A percentile compares a stretch with the other conserved stretches of the same genome.
Evolutionary conservation across 306 rosid species (phyloP).

Genomic region (Notholithocarpus densiflorus): DNA sequence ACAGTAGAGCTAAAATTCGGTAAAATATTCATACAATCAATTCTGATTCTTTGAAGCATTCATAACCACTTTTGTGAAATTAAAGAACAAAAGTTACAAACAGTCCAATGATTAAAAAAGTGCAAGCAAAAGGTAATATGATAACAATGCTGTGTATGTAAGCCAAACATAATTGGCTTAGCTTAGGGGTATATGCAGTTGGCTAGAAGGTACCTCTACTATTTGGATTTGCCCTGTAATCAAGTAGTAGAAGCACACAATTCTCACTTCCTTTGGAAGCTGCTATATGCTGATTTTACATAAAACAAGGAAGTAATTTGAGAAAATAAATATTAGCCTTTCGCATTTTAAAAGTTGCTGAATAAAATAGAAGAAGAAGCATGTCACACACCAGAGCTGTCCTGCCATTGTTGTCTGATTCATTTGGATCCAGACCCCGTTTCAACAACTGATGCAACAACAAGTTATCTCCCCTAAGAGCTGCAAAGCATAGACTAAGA

Average conservation of each 20-base stretch:
- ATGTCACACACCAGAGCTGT: slow-evolving; percentile 69
- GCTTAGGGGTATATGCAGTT: not conserved
- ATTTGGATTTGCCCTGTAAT: slow-evolving; percentile 71
- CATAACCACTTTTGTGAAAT: not conserved
- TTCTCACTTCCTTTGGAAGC: slow-evolving; percentile 67
- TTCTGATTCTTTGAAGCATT: not conserved
- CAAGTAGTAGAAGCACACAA: slow-evolving; percentile 65
- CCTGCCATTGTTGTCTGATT: slow-evolving; percentile 69
- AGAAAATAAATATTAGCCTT: not conserved
- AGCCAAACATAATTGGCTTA: not conserved
- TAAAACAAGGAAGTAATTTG: not conserved
- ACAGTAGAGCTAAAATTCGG: not conserved
- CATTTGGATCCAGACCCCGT: slow-evolving; percentile 73
- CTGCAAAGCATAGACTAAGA: slow-evolving; percentile 79
- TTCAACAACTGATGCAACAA: slow-evolving; percentile 71
- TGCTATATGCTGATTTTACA: slow-evolving; percentile 69
- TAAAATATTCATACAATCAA: not conserved
- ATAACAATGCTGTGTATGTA: not conserved
- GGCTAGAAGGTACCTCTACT: slow-evolving; percentile 56
- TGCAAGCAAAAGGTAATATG: not conserved
- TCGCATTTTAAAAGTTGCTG: not conserved
- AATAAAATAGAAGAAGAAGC: not conserved
- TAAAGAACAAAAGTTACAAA: not conserved
- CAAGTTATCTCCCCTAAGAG: slow-evolving; percentile 77
- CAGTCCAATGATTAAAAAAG: not conserved